phyloP scores from a whole-genome alignment of 306 rosid genomes.

The Cotoneaster glaucophyllus region DNA sequence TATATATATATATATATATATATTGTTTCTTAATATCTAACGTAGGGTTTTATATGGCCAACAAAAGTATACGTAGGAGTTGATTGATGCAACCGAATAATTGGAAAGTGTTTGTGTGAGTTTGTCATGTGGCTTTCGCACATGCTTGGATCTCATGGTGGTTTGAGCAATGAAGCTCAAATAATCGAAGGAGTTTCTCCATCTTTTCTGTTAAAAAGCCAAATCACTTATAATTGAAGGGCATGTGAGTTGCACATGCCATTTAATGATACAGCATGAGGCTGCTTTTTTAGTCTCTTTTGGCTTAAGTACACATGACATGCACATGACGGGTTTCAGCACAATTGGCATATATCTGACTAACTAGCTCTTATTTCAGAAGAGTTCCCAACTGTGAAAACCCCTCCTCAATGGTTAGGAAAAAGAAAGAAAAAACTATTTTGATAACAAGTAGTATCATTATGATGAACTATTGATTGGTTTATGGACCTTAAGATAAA shows the following conservation, averaged over 20 bases:
- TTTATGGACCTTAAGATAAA: no score
- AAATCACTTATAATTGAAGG: not conserved
- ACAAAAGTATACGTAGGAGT: not conserved
- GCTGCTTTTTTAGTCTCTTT: not conserved
- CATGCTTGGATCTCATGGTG: not conserved
- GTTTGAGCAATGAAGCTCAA: not conserved
- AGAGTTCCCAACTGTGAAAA: no score
- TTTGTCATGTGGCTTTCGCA: not conserved
- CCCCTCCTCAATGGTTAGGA: no score
- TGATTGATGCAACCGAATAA: not conserved
- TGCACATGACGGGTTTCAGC: no score
- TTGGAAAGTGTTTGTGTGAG: not conserved
- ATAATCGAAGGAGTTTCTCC: not conserved
- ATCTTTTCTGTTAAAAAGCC: not conserved
- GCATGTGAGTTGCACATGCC: slow-evolving; percentile 18
- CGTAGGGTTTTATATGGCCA: not conserved
- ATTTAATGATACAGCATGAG: slow-evolving; percentile 13
- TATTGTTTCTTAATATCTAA: no score
- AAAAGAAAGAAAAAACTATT: no score
- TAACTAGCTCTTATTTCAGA: no score
- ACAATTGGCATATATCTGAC: no score
- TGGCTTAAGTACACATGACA: no score
- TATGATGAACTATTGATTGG: no score
- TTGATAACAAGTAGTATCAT: no score
- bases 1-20: no score